Conservation (phyloP, 78 protist species). For the Dictyostelium capitatum region DNA sequence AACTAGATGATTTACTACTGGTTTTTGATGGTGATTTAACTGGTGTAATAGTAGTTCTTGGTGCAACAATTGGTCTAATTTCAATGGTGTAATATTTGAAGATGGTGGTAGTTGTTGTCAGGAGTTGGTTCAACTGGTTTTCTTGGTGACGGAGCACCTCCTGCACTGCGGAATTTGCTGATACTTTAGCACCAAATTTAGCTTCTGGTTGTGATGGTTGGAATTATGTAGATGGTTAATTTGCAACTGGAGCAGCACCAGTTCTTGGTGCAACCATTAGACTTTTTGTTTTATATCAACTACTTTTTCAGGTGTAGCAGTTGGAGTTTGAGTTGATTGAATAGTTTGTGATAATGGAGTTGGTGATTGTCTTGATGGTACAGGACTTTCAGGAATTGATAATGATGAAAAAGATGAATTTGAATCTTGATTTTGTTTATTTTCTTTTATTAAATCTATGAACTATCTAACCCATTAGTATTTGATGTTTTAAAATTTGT, state of each 20-base stretch:
- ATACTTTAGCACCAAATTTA: slow-evolving; percentile 37
- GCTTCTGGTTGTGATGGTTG: background rate
- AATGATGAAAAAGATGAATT: background rate
- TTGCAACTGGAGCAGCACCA: slow-evolving; percentile 41
- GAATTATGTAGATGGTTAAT: background rate
- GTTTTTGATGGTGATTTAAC: background rate
- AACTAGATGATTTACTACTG: background rate
- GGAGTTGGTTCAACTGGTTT: slow-evolving; percentile 45
- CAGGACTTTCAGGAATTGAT: slow-evolving; percentile 7
- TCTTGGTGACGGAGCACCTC: slow-evolving; percentile 52
- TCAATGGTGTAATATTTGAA: background rate
- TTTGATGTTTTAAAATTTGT: too few species aligned
- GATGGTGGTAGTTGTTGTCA: background rate
- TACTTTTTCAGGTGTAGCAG: background rate
- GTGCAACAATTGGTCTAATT: slow-evolving; percentile 42
- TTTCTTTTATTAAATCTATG: slow-evolving; percentile 47
- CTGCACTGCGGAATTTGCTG: slow-evolving; percentile 52
- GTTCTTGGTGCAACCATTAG: slow-evolving; percentile 30
- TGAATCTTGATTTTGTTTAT: background rate
- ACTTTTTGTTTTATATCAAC: background rate
- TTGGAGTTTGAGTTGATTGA: background rate
- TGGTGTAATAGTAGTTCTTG: slow-evolving; percentile 18
- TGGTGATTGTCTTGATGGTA: slow-evolving; percentile 11
- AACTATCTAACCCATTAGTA: slow-evolving; percentile 44
- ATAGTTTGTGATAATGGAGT: background rate